Evolutionary conservation across 2,329 filamentous ascomycete species (phyloP).

Genomic region (Cryoendolithus antarcticus): DNA sequence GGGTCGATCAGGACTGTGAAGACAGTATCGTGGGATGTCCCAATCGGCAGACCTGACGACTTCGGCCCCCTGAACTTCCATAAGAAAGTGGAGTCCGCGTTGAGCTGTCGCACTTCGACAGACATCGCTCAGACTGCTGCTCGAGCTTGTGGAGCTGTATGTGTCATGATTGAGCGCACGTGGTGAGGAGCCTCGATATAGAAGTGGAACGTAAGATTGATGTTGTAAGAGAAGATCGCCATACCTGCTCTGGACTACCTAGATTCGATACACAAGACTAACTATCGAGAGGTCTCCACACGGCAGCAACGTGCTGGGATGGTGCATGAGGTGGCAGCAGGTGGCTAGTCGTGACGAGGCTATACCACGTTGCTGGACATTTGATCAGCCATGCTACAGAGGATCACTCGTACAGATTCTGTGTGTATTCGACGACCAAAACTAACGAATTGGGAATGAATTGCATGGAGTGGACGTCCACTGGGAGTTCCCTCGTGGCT

Average conservation of each 20-base stretch:
- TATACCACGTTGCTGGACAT: too few relatives aligned
- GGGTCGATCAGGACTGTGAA: constrained; percentile 63
- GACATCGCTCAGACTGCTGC: constrained; percentile 37
- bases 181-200: neutral
- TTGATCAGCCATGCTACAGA: too few relatives aligned
- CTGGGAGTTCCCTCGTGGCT: too few relatives aligned
- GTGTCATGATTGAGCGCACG: constrained; percentile 3
- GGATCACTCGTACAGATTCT: too few relatives aligned
- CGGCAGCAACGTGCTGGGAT: too few relatives aligned
- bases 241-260: neutral
- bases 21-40: constrained; percentile 32
- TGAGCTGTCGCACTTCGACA: constrained; percentile 50
- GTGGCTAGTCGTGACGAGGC: neutral
- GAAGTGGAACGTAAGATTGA: neutral
- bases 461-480: too few relatives aligned
- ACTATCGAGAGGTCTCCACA: neutral
- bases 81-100: constrained; percentile 53
- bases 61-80: constrained; percentile 47
- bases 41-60: neutral
- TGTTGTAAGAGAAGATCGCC: neutral
- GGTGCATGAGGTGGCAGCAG: neutral
- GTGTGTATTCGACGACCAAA: too few relatives aligned
- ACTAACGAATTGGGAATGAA: too few relatives aligned
- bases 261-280: constrained; percentile 2
- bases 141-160: constrained; percentile 1